Base-by-base conservation (phyloP, 2,329 filamentous ascomycete genomes). In the Pseudophaeomoniella oleicola region DNA sequence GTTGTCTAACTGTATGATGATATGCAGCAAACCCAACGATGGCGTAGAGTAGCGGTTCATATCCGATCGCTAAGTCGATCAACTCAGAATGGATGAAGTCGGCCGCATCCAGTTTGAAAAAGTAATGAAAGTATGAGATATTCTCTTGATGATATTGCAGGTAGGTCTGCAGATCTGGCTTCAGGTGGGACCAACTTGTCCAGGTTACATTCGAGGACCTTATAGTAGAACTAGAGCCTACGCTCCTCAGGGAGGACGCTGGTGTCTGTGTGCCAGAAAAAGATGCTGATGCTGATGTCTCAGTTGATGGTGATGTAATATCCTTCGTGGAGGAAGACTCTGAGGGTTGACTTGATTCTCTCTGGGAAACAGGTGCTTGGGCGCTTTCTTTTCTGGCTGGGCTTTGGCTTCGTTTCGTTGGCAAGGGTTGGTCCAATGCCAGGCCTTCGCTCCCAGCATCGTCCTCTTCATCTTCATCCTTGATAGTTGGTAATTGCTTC, bases 21-120 rank as follows among this genome's bases (percentile, higher is more conserved):
- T 94, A 96, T 0, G 87, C 83, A 9, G 88, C 71, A 53, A 94
- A 96, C 0, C 81, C 85, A 6, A 87, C 81, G 3, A 94, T 62
- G 1, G 87, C 86, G 53, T 94, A 86, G 4, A 94, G 68, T 9
- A 96, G 64, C 4, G 87, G 75, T 42, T 94, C 81, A 52, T 86
- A 79, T 54, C 72, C 71, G 34, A 87, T 55, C 0, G 88, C 87
- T 37, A 81, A 65, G 30, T 75, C 75, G 14, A 87, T 66, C 31
- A 94, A 69, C 4, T 74, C 75, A 6, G 67, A 70, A 34, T 73
- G 75, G 43, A 94, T 75, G 53, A 94, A 94, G 42, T 78, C 67
- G 32, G 75, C 70, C 9, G 70, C 66, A 50, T 88, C 78, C 45
- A 71, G 69, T 42, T 81, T 76, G 46, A 92, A 63, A 36, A 81